Percentiles rank a stretch among this genome's conserved stretches.
Conservation (phyloP, 164 flowering plant genomes). For the Stephania cephalantha region DNA sequence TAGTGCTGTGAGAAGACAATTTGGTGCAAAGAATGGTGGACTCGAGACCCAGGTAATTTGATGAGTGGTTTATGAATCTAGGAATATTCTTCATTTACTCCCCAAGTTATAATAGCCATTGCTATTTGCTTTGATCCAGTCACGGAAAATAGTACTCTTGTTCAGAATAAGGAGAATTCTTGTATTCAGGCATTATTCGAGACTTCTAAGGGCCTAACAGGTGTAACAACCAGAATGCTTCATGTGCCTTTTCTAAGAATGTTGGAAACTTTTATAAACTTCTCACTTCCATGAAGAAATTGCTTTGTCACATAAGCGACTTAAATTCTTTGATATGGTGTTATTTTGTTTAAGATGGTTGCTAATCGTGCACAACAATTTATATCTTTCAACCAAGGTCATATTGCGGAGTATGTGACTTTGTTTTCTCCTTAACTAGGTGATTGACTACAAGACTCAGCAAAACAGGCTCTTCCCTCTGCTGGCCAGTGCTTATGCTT, state of each 20-base stretch:
- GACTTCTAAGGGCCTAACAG: not conserved
- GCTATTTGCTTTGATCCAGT: not conserved
- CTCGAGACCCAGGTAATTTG: conserved; percentile 79
- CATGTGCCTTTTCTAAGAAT: not conserved
- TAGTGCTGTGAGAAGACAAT: conserved; percentile 95
- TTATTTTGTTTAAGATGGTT: not conserved
- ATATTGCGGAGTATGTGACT: not conserved
- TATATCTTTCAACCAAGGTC: not conserved
- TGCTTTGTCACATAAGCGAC: not conserved
- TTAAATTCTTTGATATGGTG: not conserved
- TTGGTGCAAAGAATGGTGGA: conserved; percentile 88
- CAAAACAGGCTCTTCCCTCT: conserved; percentile 94
- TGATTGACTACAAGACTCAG: conserved; percentile 96
- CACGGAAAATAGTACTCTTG: not conserved
- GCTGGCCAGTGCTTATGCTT: conserved; percentile 97
- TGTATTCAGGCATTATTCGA: no score
- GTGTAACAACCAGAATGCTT: not conserved
- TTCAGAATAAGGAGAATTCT: not conserved
- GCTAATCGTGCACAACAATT: not conserved
- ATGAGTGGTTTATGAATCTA: no score
- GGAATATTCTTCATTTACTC: not conserved
- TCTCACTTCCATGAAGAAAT: not conserved
- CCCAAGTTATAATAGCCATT: not conserved
- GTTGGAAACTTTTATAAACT: not conserved
- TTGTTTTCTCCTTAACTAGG: conserved; percentile 38